Conservation (phyloP, 805 yeast genomes). For the Lipomyces mesembrius region DNA sequence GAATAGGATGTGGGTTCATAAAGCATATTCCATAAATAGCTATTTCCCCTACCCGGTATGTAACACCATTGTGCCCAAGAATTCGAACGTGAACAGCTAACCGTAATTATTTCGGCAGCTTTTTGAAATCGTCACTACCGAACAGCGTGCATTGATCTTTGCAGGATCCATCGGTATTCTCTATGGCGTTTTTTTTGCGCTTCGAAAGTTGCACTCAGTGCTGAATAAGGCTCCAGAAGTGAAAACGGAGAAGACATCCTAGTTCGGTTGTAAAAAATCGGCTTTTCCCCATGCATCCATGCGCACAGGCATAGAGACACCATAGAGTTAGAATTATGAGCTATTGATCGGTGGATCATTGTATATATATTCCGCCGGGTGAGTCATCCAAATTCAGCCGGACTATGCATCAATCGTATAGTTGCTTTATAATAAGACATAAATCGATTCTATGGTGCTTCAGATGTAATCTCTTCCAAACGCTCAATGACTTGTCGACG, state of each 20-base stretch:
- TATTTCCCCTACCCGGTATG: conserved; percentile 31
- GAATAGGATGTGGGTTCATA: conserved; percentile 32
- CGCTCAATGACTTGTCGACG: conserved; percentile 14
- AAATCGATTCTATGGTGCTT: neutral
- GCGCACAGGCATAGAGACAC: neutral
- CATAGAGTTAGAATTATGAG: neutral
- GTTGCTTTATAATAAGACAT: neutral
- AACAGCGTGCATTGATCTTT: conserved; percentile 24
- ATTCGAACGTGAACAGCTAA: neutral
- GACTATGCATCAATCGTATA: neutral
- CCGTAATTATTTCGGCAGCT: neutral
- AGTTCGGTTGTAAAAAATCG: neutral
- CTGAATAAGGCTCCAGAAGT: neutral
- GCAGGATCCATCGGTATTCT: conserved; percentile 17
- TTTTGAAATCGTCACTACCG: conserved; percentile 11
- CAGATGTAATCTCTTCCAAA: conserved; percentile 15
- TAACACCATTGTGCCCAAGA: neutral
- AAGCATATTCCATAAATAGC: conserved; percentile 21
- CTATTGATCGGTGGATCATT: neutral
- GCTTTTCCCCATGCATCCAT: neutral
- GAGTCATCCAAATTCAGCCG: neutral
- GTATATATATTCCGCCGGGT: neutral
- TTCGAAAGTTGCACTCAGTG: conserved; percentile 14
- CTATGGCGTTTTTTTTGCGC: conserved; percentile 5
- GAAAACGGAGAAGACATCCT: neutral